A percentile compares a stretch with the other conserved stretches of the same genome.
These are phyloP conservation scores for Echeveria elegans DNA, from an alignment of 164 flowering plant genomes.

Conservation along the genomic window DNA sequence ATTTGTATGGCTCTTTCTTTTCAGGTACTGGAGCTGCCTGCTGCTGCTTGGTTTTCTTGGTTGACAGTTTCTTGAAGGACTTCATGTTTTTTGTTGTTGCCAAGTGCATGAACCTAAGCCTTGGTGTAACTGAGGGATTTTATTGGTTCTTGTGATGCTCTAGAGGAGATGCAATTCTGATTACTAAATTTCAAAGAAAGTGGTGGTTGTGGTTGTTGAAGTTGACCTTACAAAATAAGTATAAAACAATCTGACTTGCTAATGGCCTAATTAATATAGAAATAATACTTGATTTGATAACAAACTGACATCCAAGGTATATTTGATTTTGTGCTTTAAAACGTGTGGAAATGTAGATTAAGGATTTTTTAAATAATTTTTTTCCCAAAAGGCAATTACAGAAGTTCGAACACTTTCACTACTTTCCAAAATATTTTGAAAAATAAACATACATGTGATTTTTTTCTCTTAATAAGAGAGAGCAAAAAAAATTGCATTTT, in stretches of 20 bases:
- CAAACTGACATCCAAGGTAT: not conserved
- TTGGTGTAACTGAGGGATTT: not conserved
- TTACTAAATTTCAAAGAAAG: not conserved
- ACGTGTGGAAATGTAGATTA: not conserved
- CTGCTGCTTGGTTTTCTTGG: conserved; percentile 16
- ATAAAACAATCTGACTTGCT: not conserved
- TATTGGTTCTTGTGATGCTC: not conserved
- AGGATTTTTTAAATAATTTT: not conserved
- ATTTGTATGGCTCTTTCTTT: conserved; percentile 14
- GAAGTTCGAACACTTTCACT: not conserved
- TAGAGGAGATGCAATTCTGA: not conserved
- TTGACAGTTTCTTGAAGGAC: conserved; percentile 43
- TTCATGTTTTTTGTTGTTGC: conserved; percentile 41
- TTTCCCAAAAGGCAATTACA: not conserved
- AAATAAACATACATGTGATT: no score
- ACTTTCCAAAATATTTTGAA: not conserved
- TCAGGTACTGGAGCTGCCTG: conserved; percentile 9
- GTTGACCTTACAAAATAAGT: not conserved
- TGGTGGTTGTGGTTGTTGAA: conserved; percentile 3
- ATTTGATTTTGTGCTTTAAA: not conserved
- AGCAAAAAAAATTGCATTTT: no score
- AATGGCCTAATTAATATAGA: not conserved
- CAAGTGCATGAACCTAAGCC: not conserved
- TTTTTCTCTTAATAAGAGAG: no score
- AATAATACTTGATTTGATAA: not conserved